Base-by-base conservation (phyloP, 1,284 basidiomycete species). In the Sanghuangporus sanghuang region DNA sequence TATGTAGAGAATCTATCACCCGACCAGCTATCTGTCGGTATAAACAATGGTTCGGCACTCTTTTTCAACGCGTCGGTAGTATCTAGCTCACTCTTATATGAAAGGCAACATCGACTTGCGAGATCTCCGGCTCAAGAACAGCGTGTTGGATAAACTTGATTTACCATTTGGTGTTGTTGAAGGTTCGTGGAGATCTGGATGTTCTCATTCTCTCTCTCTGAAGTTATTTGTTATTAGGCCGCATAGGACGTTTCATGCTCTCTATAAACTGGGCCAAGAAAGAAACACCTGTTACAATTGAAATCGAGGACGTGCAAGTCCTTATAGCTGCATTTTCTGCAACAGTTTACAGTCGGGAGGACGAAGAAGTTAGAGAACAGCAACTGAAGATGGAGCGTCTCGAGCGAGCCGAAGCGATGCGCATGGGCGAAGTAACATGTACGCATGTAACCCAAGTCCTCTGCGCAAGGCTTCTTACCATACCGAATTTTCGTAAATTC, bases 1-100 rank as follows among this genome's bases (percentile, higher is more conserved):
- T 98, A 99, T 82, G 92, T 99, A 67, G 95, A 97, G 78, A 97
- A 98, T 71, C 79, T 99, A 74, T 95, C 98, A 75, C 87, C 95
- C 70, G 90, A 92, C 71, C 94, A 97, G 76, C 89, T 99, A 57
- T 96, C 95, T 71, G 90, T 97, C 79, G 96, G 95, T 36, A 93
- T 99, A 68, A 93, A 89, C 70, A 76, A 73, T 65, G 58, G 58
- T 56, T 16, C 27, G 21, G 27, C 27, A 3, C 27, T 32, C 27
- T 32, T 32, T 32, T 2, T 32, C 27, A 32, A 32, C 5, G 27
- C 27, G 27, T 32, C 27, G 27, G 27, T 32, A 32, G 27, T 3
- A 32, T 32, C 27, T 32, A 54, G 32, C 61, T 65, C 59, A 50
- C 27, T 39, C n/a, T 61, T 11, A 55, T 39, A 6, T 36, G 11